Evolutionary conservation across 257 asterid species (phyloP).

Genomic region (Hygrophila difformis): DNA sequence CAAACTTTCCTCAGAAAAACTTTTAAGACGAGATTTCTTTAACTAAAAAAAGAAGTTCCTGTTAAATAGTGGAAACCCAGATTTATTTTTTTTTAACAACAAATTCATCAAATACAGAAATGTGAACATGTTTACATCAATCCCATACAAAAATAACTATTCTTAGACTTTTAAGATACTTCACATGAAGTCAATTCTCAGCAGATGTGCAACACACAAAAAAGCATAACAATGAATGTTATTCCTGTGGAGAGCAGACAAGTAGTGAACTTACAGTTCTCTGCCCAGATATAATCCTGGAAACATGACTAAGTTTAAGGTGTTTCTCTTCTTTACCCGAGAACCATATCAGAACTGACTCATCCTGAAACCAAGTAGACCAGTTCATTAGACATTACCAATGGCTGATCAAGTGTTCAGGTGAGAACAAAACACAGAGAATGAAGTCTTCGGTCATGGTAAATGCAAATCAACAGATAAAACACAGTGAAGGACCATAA

Average conservation of each 20-base stretch:
- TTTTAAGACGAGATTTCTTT: too few species aligned
- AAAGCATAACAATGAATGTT: not conserved
- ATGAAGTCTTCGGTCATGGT: not conserved
- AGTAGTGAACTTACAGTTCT: constrained; percentile 94
- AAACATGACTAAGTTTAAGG: constrained; percentile 78
- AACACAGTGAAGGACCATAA: too few species aligned
- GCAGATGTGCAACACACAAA: not conserved
- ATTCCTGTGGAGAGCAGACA: not conserved
- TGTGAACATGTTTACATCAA: too few species aligned
- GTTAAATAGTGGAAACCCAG: too few species aligned
- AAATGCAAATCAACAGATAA: not conserved
- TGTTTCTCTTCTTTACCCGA: constrained; percentile 96
- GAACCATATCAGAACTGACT: constrained; percentile 86
- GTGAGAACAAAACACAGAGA: not conserved
- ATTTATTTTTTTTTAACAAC: too few species aligned
- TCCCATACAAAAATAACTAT: not conserved
- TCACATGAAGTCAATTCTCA: not conserved
- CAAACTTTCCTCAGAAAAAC: too few species aligned
- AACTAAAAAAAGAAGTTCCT: too few species aligned
- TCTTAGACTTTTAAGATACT: too few species aligned
- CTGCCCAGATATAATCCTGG: constrained; percentile 95
- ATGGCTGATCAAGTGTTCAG: constrained; percentile 4
- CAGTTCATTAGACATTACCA: constrained; percentile 12
- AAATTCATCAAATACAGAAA: too few species aligned
- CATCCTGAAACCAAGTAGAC: constrained; percentile 57